Percentiles rank a stretch among this genome's conserved stretches.
Conservation (phyloP, 352 stramenopile species). For the Pythium sp. region DNA sequence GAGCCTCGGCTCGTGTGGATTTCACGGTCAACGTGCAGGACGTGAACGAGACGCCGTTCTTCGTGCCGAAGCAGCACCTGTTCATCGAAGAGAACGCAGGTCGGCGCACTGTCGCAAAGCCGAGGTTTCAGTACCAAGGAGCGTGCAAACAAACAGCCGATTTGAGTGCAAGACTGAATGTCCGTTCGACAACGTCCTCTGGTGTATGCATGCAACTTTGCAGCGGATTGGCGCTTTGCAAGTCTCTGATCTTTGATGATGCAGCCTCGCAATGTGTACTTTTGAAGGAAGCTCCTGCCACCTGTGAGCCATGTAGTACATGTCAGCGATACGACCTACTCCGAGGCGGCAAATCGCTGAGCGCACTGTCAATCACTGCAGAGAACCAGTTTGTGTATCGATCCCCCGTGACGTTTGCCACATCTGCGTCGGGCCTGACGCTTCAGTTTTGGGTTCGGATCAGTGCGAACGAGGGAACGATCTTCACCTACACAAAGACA, state of each 20-base stretch:
- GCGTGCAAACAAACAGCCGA: background rate
- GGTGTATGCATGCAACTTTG: slow-evolving; percentile 9
- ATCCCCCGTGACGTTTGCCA: background rate
- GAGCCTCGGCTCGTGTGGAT: background rate
- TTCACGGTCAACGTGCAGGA: slow-evolving; percentile 29
- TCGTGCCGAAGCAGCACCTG: slow-evolving; percentile 31
- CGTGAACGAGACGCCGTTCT: slow-evolving; percentile 43
- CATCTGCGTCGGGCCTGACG: slow-evolving; percentile 11
- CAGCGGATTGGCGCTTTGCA: background rate
- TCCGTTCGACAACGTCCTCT: background rate
- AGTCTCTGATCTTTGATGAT: slow-evolving; percentile 2
- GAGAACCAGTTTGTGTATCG: slow-evolving; percentile 7
- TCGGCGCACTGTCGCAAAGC: slow-evolving; percentile 14
- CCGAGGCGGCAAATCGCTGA: background rate
- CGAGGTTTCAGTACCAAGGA: slow-evolving; percentile 25
- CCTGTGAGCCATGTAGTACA: slow-evolving; percentile 7
- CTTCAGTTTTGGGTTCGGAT: slow-evolving; percentile 29
- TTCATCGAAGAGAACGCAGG: slow-evolving; percentile 34
- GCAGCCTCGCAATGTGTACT: slow-evolving; percentile 6
- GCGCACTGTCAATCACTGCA: slow-evolving; percentile 2
- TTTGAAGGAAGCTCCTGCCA: background rate
- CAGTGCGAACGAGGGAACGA: slow-evolving; percentile 18
- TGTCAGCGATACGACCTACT: slow-evolving; percentile 5
- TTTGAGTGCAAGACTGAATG: background rate
- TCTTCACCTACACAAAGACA: slow-evolving; percentile 27